A percentile compares a stretch with the other conserved stretches of the same genome.
phyloP scores from a whole-genome alignment of 2,329 filamentous ascomycete genomes.

The Fusarium pseudograminearum region DNA sequence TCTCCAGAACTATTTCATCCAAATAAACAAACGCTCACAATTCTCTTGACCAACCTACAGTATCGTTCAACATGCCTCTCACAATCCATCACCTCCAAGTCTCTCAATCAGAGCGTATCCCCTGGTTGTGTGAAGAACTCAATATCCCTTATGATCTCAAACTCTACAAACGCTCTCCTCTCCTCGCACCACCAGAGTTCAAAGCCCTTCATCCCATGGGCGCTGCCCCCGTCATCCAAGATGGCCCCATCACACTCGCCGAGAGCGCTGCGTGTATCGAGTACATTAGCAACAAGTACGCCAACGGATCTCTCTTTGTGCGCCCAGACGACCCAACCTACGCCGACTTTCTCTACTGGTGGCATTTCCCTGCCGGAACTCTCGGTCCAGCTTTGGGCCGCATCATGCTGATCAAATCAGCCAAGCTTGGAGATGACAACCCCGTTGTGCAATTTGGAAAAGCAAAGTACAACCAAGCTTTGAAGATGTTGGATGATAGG shows the following conservation, averaged over 20 bases:
- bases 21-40: not conserved
- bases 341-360: conserved; percentile 73
- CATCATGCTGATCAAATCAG: conserved; percentile 51
- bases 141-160: conserved; percentile 61
- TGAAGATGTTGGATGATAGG: conserved; percentile 65
- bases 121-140: conserved; percentile 75
- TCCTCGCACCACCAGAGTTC: conserved; percentile 40
- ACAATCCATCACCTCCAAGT: conserved; percentile 65
- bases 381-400: conserved; percentile 56
- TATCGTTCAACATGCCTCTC: conserved; percentile 45
- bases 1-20: not conserved
- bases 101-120: conserved; percentile 73
- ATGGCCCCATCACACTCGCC: conserved; percentile 64
- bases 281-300: conserved; percentile 70
- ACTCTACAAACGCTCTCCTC: conserved; percentile 32
- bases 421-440: conserved; percentile 35
- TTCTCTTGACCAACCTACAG: not conserved
- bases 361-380: conserved; percentile 66
- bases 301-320: conserved; percentile 61
- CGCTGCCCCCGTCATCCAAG: conserved; percentile 70
- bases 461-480: conserved; percentile 52
- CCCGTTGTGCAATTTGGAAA: conserved; percentile 47
- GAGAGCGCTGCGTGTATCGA: conserved; percentile 72
- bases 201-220: conserved; percentile 59
- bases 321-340: conserved; percentile 62